phyloP scores from a whole-genome alignment of 169 alveolate genomes.

The Cryptosporidium canis region DNA sequence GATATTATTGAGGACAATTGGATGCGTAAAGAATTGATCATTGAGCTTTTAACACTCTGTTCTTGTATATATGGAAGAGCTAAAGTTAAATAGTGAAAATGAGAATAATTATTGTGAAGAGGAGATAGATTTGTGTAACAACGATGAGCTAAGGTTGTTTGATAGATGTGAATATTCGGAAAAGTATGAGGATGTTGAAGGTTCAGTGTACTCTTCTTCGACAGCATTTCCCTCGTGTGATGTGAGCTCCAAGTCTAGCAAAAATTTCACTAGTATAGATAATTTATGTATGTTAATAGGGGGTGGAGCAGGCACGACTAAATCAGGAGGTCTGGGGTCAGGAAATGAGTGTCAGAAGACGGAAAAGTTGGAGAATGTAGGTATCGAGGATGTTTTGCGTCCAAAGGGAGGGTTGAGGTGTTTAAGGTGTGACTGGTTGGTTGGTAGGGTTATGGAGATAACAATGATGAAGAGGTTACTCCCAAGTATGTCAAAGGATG shows the following conservation, averaged over 20 bases:
- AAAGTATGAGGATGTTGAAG: background rate
- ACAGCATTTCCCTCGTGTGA: conserved; percentile 11
- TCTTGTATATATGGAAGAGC: conserved; percentile 5
- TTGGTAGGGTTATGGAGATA: background rate
- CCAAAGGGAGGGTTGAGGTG: background rate
- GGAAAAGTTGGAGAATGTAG: background rate
- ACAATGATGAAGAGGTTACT: conserved; percentile 10
- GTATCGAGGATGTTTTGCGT: background rate
- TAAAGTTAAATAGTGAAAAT: background rate
- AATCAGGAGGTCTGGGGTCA: background rate
- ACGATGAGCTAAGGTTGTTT: conserved; percentile 12
- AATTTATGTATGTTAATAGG: conserved; percentile 6
- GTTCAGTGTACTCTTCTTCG: background rate
- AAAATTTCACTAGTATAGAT: conserved; percentile 13
- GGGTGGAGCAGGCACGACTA: background rate
- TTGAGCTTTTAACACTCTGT: background rate
- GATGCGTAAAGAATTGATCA: background rate
- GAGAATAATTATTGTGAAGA: conserved; percentile 27
- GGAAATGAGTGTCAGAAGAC: conserved; percentile 8
- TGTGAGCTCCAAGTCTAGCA: conserved; percentile 22
- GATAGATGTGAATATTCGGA: background rate
- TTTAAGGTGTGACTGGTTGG: conserved; percentile 6
- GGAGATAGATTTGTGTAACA: background rate
- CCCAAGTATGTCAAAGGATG: conserved; percentile 28
- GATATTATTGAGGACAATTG: background rate